Evolutionary conservation across 352 stramenopile species (phyloP).

Genomic region (Globisporangium nodosum): DNA sequence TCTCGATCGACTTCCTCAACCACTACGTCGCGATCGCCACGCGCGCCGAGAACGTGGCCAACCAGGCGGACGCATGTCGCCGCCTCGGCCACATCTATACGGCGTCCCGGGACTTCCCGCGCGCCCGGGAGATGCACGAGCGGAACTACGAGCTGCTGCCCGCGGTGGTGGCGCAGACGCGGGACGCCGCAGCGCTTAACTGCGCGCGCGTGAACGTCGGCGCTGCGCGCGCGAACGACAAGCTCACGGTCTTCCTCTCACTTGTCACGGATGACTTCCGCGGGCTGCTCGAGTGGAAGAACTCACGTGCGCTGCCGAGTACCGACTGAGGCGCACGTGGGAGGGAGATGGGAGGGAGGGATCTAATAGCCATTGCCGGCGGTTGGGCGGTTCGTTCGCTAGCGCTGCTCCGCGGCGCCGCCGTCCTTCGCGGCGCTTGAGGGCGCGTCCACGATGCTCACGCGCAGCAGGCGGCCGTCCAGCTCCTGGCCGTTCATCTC

Average conservation of each 20-base stretch:
- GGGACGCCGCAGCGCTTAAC: constrained; percentile 47
- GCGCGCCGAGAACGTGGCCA: constrained; percentile 77
- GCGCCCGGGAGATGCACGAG: constrained; percentile 85
- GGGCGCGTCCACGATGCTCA: constrained; percentile 66
- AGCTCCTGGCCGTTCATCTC: constrained; percentile 84
- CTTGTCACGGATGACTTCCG: constrained; percentile 70
- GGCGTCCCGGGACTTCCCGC: constrained; percentile 66
- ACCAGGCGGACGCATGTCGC: constrained; percentile 82
- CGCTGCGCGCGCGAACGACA: constrained; percentile 64
- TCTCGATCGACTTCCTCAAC: constrained; percentile 86
- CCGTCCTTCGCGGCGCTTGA: constrained; percentile 8
- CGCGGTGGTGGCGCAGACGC: constrained; percentile 30
- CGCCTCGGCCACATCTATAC: constrained; percentile 86
- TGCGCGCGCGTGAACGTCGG: constrained; percentile 64
- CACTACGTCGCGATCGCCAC: constrained; percentile 77
- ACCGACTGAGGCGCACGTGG: constrained; percentile 20
- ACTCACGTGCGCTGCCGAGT: constrained; percentile 49
- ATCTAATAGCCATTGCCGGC: background rate
- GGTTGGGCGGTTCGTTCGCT: too few species aligned
- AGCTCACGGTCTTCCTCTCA: constrained; percentile 46
- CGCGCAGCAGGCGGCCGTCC: constrained; percentile 65
- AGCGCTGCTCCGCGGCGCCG: background rate
- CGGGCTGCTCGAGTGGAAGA: constrained; percentile 75
- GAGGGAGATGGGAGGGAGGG: constrained; percentile 32
- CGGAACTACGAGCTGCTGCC: constrained; percentile 86